Evolutionary conservation across 805 yeast species (phyloP).

Genomic region (Yarrowia divulgata): DNA sequence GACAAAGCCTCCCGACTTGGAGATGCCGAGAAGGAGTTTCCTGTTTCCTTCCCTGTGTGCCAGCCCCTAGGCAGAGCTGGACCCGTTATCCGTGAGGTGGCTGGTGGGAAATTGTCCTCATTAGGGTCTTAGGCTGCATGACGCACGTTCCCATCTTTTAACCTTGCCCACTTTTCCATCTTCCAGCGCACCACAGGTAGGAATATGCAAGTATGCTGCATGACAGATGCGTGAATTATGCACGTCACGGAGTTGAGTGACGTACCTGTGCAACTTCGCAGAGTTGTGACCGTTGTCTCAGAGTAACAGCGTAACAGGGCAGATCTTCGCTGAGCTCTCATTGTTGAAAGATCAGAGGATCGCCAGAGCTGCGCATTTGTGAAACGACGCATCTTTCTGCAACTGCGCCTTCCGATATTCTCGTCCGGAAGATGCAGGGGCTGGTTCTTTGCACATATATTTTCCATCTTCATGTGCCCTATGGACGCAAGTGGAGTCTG

Average conservation of each 20-base stretch:
- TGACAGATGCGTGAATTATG: background rate
- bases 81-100: background rate
- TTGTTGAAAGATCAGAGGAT: background rate
- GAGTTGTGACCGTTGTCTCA: background rate
- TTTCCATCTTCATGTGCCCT: too few species aligned
- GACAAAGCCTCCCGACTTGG: background rate
- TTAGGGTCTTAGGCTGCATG: slow-evolving; percentile 1
- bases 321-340: background rate
- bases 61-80: background rate
- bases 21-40: background rate
- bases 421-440: too few species aligned
- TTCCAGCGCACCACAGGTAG: slow-evolving; percentile 8
- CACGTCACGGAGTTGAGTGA: background rate
- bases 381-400: background rate
- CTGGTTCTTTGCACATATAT: too few species aligned
- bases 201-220: background rate
- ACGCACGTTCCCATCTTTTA: slow-evolving; percentile 1
- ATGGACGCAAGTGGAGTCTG: background rate
- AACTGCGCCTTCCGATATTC: background rate
- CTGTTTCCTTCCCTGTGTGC: background rate
- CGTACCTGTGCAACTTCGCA: background rate
- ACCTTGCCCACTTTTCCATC: slow-evolving; percentile 3
- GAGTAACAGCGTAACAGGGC: background rate
- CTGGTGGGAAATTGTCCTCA: slow-evolving; percentile 20
- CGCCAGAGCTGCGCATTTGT: background rate